Evolutionary conservation across 768 basidiomycete genomes (phyloP).

Genomic region (Leccinum longicurvipes): DNA sequence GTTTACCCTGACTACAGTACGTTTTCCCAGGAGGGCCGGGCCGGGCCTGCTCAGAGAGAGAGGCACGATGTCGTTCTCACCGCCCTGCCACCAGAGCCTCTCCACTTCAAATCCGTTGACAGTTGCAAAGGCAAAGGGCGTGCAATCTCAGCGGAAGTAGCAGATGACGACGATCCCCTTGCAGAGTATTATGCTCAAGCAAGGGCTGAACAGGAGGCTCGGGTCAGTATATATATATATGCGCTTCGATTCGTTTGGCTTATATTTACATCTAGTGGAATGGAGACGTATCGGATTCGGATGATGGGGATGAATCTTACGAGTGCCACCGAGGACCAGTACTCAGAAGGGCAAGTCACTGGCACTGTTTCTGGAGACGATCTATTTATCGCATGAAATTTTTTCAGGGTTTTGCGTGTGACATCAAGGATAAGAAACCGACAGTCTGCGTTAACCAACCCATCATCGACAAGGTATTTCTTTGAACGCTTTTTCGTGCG

Average conservation of each 20-base stretch:
- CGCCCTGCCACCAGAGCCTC: constrained; percentile 26
- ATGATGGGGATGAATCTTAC: constrained; percentile 29
- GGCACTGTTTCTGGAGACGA: neutral
- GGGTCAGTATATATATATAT: constrained; percentile 31
- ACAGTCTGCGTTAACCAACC: constrained; percentile 60
- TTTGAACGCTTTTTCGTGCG: neutral
- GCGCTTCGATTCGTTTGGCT: neutral
- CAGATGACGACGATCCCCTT: constrained; percentile 47
- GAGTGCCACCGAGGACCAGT: constrained; percentile 17
- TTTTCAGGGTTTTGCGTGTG: constrained; percentile 63
- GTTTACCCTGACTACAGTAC: constrained; percentile 28
- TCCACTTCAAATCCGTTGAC: constrained; percentile 9
- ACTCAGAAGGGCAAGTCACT: constrained; percentile 30
- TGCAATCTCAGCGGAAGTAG: neutral
- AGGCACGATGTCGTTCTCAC: constrained; percentile 8
- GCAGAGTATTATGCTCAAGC: constrained; percentile 63
- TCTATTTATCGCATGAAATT: neutral
- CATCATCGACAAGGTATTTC: constrained; percentile 64
- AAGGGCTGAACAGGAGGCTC: constrained; percentile 42
- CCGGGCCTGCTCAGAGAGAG: neutral
- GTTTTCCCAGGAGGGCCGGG: constrained; percentile 34
- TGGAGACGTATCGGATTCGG: constrained; percentile 34
- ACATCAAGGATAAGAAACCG: constrained; percentile 40
- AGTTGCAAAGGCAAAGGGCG: neutral
- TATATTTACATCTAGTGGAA: constrained; percentile 25